Percentiles rank a stretch among this genome's conserved stretches.
These are phyloP conservation scores for Trametes elegans DNA, from an alignment of 768 basidiomycete genomes.

Conservation along the genomic window DNA sequence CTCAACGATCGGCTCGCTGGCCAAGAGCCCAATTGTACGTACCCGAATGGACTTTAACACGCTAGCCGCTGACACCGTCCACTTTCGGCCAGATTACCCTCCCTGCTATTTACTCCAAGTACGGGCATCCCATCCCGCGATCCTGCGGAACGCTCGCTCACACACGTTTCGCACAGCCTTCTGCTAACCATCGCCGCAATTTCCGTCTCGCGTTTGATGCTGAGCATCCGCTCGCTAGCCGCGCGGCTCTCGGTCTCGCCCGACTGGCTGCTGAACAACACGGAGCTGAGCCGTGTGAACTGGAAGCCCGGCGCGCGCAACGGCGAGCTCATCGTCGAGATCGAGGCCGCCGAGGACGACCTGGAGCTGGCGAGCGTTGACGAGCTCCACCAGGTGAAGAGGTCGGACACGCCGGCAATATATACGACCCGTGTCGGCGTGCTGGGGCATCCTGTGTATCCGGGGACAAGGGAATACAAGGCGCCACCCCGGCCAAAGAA, in stretches of 20 bases:
- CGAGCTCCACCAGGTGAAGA: background rate
- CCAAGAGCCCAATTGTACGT: slow-evolving; percentile 3
- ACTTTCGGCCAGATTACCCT: background rate
- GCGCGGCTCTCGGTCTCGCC: slow-evolving; percentile 39
- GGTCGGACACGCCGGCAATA: slow-evolving; percentile 1
- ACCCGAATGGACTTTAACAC: background rate
- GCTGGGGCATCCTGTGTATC: slow-evolving; percentile 9
- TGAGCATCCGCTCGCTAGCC: slow-evolving; percentile 43
- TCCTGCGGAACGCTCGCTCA: background rate
- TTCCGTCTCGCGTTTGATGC: slow-evolving; percentile 38
- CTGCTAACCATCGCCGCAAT: slow-evolving; percentile 24
- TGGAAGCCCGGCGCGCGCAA: slow-evolving; percentile 16
- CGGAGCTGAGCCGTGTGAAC: slow-evolving; percentile 43
- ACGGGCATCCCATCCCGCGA: background rate
- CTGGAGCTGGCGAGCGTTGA: slow-evolving; percentile 8
- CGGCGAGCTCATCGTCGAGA: slow-evolving; percentile 23
- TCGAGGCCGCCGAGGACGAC: slow-evolving; percentile 15
- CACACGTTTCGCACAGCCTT: slow-evolving; percentile 2
- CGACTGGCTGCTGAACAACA: slow-evolving; percentile 43
- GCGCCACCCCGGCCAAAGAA: slow-evolving; percentile 10
- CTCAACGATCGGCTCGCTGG: slow-evolving; percentile 15
- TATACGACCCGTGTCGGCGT: slow-evolving; percentile 18
- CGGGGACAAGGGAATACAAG: slow-evolving; percentile 13
- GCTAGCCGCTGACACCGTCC: too few relatives aligned
- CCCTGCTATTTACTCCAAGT: slow-evolving; percentile 16